Conservation (phyloP, 1,139 yeast species). For the Saccharomyces pastorianus region DNA sequence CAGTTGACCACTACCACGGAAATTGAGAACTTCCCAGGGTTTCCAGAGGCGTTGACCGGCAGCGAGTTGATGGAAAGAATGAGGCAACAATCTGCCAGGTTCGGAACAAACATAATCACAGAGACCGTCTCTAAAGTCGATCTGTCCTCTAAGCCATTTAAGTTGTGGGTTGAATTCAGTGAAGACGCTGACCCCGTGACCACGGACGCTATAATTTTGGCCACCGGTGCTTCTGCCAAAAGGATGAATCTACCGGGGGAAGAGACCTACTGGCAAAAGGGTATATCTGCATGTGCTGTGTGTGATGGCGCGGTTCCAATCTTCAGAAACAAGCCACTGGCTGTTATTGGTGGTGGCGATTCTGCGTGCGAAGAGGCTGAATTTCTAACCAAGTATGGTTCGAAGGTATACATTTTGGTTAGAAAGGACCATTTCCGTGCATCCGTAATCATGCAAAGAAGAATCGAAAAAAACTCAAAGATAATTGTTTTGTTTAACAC, state of each 20-base stretch:
- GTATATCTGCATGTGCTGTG: slow-evolving; percentile 98
- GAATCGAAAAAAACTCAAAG: slow-evolving; percentile 76
- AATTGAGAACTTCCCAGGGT: slow-evolving; percentile 95
- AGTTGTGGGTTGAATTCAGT: slow-evolving; percentile 91
- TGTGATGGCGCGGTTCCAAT: slow-evolving; percentile 99
- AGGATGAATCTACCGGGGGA: slow-evolving; percentile 92
- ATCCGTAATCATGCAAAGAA: slow-evolving; percentile 90
- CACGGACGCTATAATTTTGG: slow-evolving; percentile 83
- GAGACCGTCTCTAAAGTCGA: slow-evolving; percentile 93
- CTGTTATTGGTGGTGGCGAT: slow-evolving; percentile 97
- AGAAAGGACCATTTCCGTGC: slow-evolving; percentile 94
- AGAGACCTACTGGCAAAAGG: slow-evolving; percentile 96
- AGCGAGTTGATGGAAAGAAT: slow-evolving; percentile 83
- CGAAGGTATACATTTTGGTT: slow-evolving; percentile 85
- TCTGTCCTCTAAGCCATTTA: slow-evolving; percentile 77
- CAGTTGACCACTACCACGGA: slow-evolving; percentile 97
- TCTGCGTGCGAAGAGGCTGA: slow-evolving; percentile 98
- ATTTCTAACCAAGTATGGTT: slow-evolving; percentile 91
- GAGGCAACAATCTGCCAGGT: slow-evolving; percentile 78
- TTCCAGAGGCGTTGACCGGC: slow-evolving; percentile 88
- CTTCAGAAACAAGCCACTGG: slow-evolving; percentile 94
- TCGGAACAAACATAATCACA: slow-evolving; percentile 89
- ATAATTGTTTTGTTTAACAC: slow-evolving; percentile 86
- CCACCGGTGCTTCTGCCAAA: slow-evolving; percentile 97
- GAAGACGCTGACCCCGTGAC: slow-evolving; percentile 85